Evolutionary conservation across 108 stramenopile species (phyloP), one percentile per base, ranked within the genome.

Genomic region (Skeletonema grethae): DNA sequence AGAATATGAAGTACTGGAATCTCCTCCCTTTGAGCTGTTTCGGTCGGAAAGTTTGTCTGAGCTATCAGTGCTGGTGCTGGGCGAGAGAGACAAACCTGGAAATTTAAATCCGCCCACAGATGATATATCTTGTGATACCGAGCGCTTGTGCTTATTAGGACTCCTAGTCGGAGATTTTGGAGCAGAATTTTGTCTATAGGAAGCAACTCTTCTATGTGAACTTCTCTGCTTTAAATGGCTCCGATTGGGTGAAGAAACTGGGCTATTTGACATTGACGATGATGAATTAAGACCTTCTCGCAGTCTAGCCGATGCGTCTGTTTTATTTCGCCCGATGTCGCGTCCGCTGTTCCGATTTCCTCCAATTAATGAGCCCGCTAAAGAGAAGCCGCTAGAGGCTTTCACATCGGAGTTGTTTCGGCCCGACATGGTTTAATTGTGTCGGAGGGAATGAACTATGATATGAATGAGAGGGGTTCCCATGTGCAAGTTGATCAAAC

Each of bases 41-140:
- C 36, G 28, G n/a, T n/a, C n/a, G 56, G 48, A 38, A 61, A 30
- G 29, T 32, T n/a, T 56, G 38, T 30, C 55, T 62, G 38, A 58
- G 71, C 53, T 50, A 50, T 62, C 60, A 9, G 29, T 65, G 48
- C 31, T 62, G 61, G 29, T 65, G 48, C 31, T 62, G 61, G 60
- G 60, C 16, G 60, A 61, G 1, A 35, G 60, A 36, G 32, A 61
- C 20, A 61, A 61, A 53, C 9, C 7, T 22, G 60, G 60, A 20
- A 61, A 35, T 18, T 32, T 61, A 0, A 16, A 20, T 35, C 28
- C 24, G 60, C 60, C 60, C 32, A 32, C 4, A 34, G 32, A 13
- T 15, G 13, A 13, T 31, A 61, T n/a, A 12, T 39, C 18, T 60
- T 22, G 60, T 66, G 50, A 53, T 22, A 8, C 18, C n/a, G 50